These are phyloP conservation scores for Phytophthora fragariaefolia DNA, from an alignment of 352 stramenopile species.

Conservation along the genomic window DNA sequence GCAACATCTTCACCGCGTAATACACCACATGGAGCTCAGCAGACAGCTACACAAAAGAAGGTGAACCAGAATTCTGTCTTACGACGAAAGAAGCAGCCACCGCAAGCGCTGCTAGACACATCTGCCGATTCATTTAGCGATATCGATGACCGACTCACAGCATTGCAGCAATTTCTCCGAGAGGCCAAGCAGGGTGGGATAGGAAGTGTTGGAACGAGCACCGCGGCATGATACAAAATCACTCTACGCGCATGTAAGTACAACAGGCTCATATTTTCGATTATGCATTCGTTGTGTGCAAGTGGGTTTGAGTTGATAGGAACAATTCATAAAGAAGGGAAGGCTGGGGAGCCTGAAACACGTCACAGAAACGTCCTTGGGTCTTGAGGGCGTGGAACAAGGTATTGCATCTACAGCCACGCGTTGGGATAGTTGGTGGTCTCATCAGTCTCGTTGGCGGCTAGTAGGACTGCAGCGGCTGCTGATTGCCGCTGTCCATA, in stretches of 20 bases:
- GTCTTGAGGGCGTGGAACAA: constrained; percentile 16
- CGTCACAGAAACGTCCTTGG: constrained; percentile 21
- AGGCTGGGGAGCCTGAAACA: constrained; percentile 1
- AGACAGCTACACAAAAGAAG: constrained; percentile 14
- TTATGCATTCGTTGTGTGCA: constrained; percentile 29
- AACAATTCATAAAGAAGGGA: constrained; percentile 17
- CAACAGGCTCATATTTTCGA: constrained; percentile 35
- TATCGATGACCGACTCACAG: constrained; percentile 85
- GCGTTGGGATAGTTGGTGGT: constrained; percentile 19
- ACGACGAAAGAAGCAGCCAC: constrained; percentile 30
- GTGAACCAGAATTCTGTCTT: constrained; percentile 6
- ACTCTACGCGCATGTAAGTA: constrained; percentile 27
- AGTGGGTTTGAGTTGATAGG: constrained; percentile 17
- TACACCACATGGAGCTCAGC: constrained; percentile 6
- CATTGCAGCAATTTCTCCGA: constrained; percentile 83
- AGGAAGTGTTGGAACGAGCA: constrained; percentile 16
- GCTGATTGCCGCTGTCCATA: constrained; percentile 11
- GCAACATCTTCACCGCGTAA: constrained; percentile 16
- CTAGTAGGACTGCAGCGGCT: constrained; percentile 19
- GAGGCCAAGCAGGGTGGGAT: constrained; percentile 70
- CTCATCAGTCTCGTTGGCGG: constrained; percentile 27
- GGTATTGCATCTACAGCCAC: constrained; percentile 35
- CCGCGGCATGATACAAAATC: constrained; percentile 30
- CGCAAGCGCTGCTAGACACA: constrained; percentile 58
- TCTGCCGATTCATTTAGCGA: constrained; percentile 84